These are phyloP conservation scores for Fusarium xylarioides DNA, from an alignment of 2,329 filamentous ascomycete genomes.

Conservation along the genomic window DNA sequence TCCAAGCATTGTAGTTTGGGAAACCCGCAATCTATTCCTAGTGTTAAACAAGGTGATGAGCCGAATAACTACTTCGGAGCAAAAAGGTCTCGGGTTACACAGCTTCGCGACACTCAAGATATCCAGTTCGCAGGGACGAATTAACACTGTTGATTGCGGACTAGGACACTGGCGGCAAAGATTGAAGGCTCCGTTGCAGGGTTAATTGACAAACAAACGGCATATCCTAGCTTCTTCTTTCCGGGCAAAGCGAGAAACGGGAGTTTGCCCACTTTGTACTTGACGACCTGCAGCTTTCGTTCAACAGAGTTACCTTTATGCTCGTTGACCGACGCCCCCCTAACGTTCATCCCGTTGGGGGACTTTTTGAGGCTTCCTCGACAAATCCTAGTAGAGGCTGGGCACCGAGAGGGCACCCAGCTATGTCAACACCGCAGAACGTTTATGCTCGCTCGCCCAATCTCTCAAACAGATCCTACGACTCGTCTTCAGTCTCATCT, in stretches of 20 bases:
- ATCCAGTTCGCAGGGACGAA: slow-evolving; percentile 23
- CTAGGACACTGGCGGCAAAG: slow-evolving; percentile 23
- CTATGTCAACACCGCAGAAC: slow-evolving; percentile 65
- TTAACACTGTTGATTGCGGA: slow-evolving; percentile 26
- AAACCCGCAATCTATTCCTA: slow-evolving; percentile 26
- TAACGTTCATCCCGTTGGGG: slow-evolving; percentile 29
- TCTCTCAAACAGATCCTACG: slow-evolving; percentile 68
- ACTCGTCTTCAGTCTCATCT: slow-evolving; percentile 71
- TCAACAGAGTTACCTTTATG: slow-evolving; percentile 39
- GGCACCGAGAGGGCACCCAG: slow-evolving; percentile 22
- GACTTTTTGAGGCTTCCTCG: slow-evolving; percentile 26
- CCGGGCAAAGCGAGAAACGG: slow-evolving; percentile 24
- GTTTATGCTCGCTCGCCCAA: slow-evolving; percentile 69
- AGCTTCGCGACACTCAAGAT: slow-evolving; percentile 29
- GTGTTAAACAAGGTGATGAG: slow-evolving; percentile 33
- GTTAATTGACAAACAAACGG: slow-evolving; percentile 36
- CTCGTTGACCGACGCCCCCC: slow-evolving; percentile 36
- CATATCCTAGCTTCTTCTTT: slow-evolving; percentile 22
- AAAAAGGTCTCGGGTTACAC: slow-evolving; percentile 36
- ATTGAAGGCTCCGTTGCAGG: slow-evolving; percentile 25
- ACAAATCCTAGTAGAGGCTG: slow-evolving; percentile 25
- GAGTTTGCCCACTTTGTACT: slow-evolving; percentile 27
- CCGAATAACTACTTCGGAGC: slow-evolving; percentile 32
- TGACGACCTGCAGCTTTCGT: slow-evolving; percentile 30
- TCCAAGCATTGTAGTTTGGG: slow-evolving; percentile 25